phyloP scores from a whole-genome alignment of 2,329 filamentous ascomycete species.

The Pezicula radicicola region DNA sequence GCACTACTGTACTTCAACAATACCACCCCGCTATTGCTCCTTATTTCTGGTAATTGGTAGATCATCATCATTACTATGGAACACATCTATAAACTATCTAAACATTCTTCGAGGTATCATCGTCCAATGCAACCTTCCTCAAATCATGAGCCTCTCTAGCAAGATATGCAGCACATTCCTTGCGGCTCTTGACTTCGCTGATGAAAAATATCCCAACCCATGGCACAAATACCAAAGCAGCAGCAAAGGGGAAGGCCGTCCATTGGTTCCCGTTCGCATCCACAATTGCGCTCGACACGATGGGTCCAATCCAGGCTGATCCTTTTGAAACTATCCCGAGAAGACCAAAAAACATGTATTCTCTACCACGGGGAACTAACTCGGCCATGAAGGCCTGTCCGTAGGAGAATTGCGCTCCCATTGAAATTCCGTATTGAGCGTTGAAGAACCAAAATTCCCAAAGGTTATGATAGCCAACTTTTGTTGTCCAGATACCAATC shows the following conservation, averaged over 20 bases:
- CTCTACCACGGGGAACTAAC: slow-evolving; percentile 24
- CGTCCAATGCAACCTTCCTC: slow-evolving; percentile 13
- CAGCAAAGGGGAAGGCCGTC: slow-evolving; percentile 24
- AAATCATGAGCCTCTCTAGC: slow-evolving; percentile 18
- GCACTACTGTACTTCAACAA: too few species aligned
- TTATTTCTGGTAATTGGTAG: too few species aligned
- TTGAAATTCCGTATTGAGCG: slow-evolving; percentile 21
- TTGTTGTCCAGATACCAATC: slow-evolving; percentile 26
- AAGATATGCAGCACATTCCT: slow-evolving; percentile 27
- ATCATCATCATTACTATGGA: too few species aligned
- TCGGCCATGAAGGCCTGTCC: slow-evolving; percentile 29
- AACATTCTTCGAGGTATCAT: too few species aligned
- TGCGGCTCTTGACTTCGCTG: slow-evolving; percentile 23
- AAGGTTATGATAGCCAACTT: slow-evolving; percentile 25
- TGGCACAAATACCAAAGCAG: slow-evolving; percentile 25
- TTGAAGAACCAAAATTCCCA: slow-evolving; percentile 30
- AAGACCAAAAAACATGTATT: slow-evolving; percentile 29
- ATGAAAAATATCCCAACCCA: slow-evolving; percentile 28
- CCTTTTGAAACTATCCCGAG: slow-evolving; percentile 29
- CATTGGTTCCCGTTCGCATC: slow-evolving; percentile 25
- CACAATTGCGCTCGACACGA: slow-evolving; percentile 26
- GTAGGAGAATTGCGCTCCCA: slow-evolving; percentile 26
- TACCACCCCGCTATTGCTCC: too few species aligned
- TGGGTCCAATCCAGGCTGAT: slow-evolving; percentile 28
- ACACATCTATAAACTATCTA: too few species aligned